phyloP scores from a whole-genome alignment of 225 moss, liverwort and hornwort genomes.

The Pseudisothecium myosuroides region DNA sequence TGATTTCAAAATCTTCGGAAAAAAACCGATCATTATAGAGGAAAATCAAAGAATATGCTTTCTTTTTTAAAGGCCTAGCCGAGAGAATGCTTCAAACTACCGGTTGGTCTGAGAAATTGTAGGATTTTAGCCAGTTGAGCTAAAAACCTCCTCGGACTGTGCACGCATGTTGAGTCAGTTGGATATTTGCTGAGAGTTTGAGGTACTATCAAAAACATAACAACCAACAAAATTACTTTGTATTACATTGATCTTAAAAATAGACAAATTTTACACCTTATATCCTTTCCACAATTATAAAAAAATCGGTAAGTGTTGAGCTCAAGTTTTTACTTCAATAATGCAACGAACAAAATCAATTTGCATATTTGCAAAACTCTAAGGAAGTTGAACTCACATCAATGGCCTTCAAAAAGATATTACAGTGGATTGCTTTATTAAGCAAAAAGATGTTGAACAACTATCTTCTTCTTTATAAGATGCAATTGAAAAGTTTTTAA shows the following conservation, averaged over 20 bases:
- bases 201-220: neutral
- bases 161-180: too few relatives aligned
- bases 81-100: too few relatives aligned
- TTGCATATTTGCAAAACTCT: neutral
- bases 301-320: neutral
- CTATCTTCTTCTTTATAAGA: neutral
- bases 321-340: neutral
- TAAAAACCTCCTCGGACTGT: too few relatives aligned
- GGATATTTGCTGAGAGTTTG: fast-evolving
- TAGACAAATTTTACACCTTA: neutral
- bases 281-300: neutral
- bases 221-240: too few relatives aligned
- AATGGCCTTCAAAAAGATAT: neutral
- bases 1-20: too few relatives aligned
- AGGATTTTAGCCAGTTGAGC: too few relatives aligned
- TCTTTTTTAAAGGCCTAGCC: too few relatives aligned
- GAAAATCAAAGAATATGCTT: too few relatives aligned
- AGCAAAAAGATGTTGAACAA: neutral
- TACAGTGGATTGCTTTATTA: neutral
- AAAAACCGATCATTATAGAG: too few relatives aligned
- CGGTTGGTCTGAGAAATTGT: too few relatives aligned
- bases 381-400: neutral
- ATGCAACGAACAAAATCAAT: too few relatives aligned
- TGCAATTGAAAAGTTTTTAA: too few relatives aligned
- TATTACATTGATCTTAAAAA: neutral